These are phyloP conservation scores for Podospora conica DNA, from an alignment of 495 filamentous ascomycete genomes.

Conservation along the genomic window DNA sequence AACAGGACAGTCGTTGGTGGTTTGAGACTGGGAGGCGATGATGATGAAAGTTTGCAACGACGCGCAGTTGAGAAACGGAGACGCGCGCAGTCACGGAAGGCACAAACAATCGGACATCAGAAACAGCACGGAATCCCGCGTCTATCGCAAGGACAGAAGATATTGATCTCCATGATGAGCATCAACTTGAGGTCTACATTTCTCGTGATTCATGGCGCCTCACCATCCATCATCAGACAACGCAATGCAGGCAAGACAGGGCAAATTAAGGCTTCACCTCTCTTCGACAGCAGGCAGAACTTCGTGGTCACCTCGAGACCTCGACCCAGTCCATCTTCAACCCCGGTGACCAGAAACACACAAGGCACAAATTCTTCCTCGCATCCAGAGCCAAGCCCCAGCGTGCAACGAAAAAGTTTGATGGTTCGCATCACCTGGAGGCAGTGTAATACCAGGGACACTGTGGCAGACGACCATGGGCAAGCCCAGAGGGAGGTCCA, in stretches of 20 bases:
- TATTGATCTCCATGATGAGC: neutral
- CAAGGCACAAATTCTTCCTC: constrained; percentile 12
- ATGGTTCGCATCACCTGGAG: constrained; percentile 71
- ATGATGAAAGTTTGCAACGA: neutral
- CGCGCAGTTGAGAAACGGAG: neutral
- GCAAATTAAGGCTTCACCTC: neutral
- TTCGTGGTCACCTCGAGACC: too few species aligned
- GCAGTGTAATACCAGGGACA: constrained; percentile 88
- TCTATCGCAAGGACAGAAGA: neutral
- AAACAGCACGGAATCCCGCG: neutral
- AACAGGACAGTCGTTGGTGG: neutral
- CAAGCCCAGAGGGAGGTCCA: constrained; percentile 58
- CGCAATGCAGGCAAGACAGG: neutral
- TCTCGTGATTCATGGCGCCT: neutral
- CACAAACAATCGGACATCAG: neutral
- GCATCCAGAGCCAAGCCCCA: constrained; percentile 11
- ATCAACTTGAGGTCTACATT: neutral
- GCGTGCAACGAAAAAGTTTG: constrained; percentile 22
- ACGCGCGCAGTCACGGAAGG: neutral
- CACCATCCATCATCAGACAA: neutral
- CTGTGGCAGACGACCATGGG: constrained; percentile 62
- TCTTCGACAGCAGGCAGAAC: neutral
- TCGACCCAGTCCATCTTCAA: too few species aligned
- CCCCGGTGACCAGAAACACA: neutral
- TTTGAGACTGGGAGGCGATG: neutral